These are phyloP conservation scores for Reutealis trisperma DNA, from an alignment of 345 rosid genomes.

Conservation along the genomic window DNA sequence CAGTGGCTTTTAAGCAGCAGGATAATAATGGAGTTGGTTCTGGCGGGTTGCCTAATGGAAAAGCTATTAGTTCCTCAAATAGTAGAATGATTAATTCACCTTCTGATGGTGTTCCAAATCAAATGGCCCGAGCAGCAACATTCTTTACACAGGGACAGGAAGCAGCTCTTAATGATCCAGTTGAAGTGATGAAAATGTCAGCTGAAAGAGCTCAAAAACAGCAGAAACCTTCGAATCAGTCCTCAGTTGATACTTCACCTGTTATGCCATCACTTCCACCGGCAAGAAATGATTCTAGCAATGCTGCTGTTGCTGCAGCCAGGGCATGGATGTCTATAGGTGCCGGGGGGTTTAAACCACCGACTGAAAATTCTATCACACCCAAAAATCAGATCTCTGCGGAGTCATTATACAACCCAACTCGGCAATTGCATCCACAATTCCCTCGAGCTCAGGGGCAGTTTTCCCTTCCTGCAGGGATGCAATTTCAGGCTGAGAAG, in stretches of 20 bases:
- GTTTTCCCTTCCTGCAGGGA: slow-evolving; percentile 47
- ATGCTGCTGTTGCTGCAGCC: slow-evolving; percentile 71
- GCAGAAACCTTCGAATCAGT: slow-evolving; percentile 45
- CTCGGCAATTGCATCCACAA: slow-evolving; percentile 56
- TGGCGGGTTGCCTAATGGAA: slow-evolving; percentile 58
- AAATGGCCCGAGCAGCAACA: slow-evolving; percentile 42
- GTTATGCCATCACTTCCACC: slow-evolving; percentile 42
- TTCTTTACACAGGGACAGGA: slow-evolving; percentile 43
- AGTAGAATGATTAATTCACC: slow-evolving; percentile 25
- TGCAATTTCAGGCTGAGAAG: slow-evolving; percentile 53
- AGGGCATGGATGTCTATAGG: slow-evolving; percentile 91
- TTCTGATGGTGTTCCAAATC: slow-evolving; percentile 43
- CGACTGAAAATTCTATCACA: slow-evolving; percentile 41
- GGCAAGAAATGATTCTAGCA: slow-evolving; percentile 53
- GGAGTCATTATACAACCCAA: slow-evolving; percentile 61
- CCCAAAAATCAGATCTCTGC: slow-evolving; percentile 62
- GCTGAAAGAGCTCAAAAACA: slow-evolving; percentile 57
- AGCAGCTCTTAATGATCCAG: slow-evolving; percentile 58
- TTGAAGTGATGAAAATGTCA: slow-evolving; percentile 58
- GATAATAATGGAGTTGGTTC: slow-evolving; percentile 39
- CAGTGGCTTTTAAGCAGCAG: slow-evolving; percentile 44
- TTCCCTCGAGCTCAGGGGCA: slow-evolving; percentile 44
- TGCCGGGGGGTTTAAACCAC: slow-evolving; percentile 58
- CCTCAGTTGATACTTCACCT: slow-evolving; percentile 28
- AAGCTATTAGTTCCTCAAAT: slow-evolving; percentile 32